Evolutionary conservation across 495 filamentous ascomycete genomes (phyloP).

Genomic region (Hypoxylon lienhwacheense): DNA sequence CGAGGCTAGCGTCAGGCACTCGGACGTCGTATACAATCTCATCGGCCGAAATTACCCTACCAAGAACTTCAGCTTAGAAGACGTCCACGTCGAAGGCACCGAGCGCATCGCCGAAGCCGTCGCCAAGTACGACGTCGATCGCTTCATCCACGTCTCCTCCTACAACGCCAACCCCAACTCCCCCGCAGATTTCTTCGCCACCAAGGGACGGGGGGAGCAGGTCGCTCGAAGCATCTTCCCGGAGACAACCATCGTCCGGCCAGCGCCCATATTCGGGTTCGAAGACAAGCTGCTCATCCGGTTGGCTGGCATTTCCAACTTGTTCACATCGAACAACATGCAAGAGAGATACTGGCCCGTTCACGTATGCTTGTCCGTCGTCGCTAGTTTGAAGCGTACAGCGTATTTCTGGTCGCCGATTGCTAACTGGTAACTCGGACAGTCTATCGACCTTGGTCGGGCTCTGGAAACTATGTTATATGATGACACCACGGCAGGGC

Average conservation of each 20-base stretch:
- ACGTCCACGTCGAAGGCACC: constrained; percentile 93
- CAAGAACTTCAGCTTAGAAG: constrained; percentile 93
- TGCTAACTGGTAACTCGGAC: constrained; percentile 3
- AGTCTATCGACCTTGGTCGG: constrained; percentile 85
- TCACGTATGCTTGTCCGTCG: constrained; percentile 70
- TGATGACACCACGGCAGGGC: constrained; percentile 82
- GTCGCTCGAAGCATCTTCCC: constrained; percentile 89
- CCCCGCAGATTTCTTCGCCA: constrained; percentile 80
- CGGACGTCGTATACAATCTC: constrained; percentile 95
- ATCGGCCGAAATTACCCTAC: constrained; percentile 92
- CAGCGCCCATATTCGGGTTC: constrained; percentile 89
- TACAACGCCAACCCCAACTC: constrained; percentile 86
- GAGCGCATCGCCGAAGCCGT: constrained; percentile 94
- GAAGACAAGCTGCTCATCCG: constrained; percentile 90
- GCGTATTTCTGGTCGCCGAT: too few species aligned
- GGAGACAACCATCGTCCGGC: constrained; percentile 96
- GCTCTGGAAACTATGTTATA: constrained; percentile 86
- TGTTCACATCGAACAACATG: constrained; percentile 91
- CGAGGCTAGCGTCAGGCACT: constrained; percentile 94
- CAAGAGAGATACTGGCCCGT: constrained; percentile 89
- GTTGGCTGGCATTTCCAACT: constrained; percentile 74
- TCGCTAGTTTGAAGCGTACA: not conserved
- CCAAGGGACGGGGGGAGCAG: constrained; percentile 85
- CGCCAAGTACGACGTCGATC: constrained; percentile 97
- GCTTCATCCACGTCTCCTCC: constrained; percentile 95